These are phyloP conservation scores for Aaosphaeria arxii DNA, from an alignment of 2,329 filamentous ascomycete species.

Conservation along the genomic window DNA sequence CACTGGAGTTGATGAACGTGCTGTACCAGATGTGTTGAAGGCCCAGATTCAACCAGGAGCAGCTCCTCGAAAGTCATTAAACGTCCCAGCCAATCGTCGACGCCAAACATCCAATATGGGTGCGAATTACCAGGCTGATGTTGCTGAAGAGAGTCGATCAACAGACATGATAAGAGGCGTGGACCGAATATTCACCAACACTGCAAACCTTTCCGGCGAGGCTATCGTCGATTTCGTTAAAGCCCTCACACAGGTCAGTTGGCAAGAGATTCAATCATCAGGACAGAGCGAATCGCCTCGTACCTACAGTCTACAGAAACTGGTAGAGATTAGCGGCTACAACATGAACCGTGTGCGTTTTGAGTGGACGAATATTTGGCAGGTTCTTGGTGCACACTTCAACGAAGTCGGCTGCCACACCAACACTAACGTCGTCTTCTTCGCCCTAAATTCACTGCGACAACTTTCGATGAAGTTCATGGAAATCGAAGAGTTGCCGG, in stretches of 20 bases:
- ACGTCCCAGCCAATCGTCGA: conserved; percentile 53
- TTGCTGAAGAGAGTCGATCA: conserved; percentile 87
- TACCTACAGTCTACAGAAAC: conserved; percentile 95
- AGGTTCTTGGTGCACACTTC: conserved; percentile 96
- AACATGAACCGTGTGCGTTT: conserved; percentile 99
- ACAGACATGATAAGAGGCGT: conserved; percentile 91
- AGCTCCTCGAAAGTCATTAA: conserved; percentile 65
- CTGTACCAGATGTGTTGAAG: conserved; percentile 81
- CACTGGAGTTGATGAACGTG: conserved; percentile 88
- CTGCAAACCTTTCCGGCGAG: conserved; percentile 86
- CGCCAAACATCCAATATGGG: conserved; percentile 47
- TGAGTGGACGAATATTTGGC: conserved; percentile 98
- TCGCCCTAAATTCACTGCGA: conserved; percentile 89
- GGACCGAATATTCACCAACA: conserved; percentile 95
- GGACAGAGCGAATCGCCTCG: conserved; percentile 93
- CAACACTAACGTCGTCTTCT: conserved; percentile 96
- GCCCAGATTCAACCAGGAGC: conserved; percentile 65
- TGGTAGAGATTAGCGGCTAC: conserved; percentile 99
- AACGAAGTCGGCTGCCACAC: conserved; percentile 95
- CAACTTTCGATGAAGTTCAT: conserved; percentile 98
- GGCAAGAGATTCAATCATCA: conserved; percentile 98
- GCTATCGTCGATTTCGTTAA: conserved; percentile 94
- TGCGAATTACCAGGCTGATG: conserved; percentile 63
- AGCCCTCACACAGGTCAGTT: conserved; percentile 91
- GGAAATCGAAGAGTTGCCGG: conserved; percentile 95